These are phyloP conservation scores for Chaetomiaceae sp. DNA, from an alignment of 2,329 filamentous ascomycete genomes.

Conservation along the genomic window DNA sequence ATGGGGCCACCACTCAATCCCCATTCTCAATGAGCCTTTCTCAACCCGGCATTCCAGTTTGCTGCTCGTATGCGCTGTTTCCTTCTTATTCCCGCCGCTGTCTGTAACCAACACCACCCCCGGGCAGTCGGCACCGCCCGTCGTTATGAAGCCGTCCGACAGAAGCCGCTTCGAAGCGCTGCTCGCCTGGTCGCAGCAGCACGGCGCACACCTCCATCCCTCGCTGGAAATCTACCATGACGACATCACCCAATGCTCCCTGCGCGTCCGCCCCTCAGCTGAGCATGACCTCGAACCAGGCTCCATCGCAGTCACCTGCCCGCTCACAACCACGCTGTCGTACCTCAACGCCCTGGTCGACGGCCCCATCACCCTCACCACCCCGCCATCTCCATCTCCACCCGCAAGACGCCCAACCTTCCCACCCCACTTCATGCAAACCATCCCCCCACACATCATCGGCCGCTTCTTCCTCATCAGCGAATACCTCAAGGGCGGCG, in stretches of 20 bases:
- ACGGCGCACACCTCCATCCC: slow-evolving; percentile 45
- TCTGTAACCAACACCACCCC: too few relatives aligned
- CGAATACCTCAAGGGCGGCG: slow-evolving; percentile 52
- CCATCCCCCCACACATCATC: slow-evolving; percentile 51
- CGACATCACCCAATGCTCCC: slow-evolving; percentile 45
- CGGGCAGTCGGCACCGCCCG: too few relatives aligned
- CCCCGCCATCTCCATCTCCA: slow-evolving; percentile 11
- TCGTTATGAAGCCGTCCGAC: slow-evolving; percentile 27
- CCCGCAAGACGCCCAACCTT: slow-evolving; percentile 34
- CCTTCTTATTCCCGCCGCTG: neutral
- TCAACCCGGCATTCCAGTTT: neutral
- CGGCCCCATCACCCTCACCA: slow-evolving; percentile 24
- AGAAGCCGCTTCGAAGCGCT: slow-evolving; percentile 31
- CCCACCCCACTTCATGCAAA: slow-evolving; percentile 43
- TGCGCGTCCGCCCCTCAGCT: slow-evolving; percentile 39
- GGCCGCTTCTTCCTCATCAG: slow-evolving; percentile 64
- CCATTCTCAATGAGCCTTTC: too few relatives aligned
- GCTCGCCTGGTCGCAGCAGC: slow-evolving; percentile 41
- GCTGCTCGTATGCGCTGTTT: neutral
- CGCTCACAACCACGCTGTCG: slow-evolving; percentile 49
- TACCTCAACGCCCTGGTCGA: slow-evolving; percentile 49
- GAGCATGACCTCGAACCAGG: slow-evolving; percentile 26
- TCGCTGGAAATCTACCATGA: slow-evolving; percentile 49
- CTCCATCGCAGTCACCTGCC: slow-evolving; percentile 46
- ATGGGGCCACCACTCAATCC: too few relatives aligned